Base-by-base conservation (phyloP, 2,329 filamentous ascomycete genomes). In the Plenodomus lindquistii region DNA sequence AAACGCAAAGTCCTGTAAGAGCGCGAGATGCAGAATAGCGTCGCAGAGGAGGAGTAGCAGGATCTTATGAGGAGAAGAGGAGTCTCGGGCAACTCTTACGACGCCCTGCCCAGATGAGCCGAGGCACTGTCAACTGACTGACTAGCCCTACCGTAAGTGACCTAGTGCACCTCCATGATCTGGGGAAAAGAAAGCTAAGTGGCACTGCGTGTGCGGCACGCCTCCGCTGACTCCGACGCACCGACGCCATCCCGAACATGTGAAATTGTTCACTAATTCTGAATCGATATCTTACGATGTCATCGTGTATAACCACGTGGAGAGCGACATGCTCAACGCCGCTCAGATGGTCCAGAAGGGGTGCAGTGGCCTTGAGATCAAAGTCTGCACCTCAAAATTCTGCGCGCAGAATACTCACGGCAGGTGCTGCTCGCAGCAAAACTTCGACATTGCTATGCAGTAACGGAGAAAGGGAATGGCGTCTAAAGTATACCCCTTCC, bases 31-130 rank as follows among this genome's bases (percentile, higher is more conserved):
- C 3, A 40, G 24, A 40, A 38, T 50, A 16, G 27, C 10, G 37
- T 37, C 34, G 15, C 40, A 44, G 44, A 37, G 22, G 49, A 52
- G 55, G 49, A 50, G 47, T 37, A 29, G 44, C 45, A 29, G 50
- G 37, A 42, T 48, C 52, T 64, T 62, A 63, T 57, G 57, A 39
- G 16, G 40, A 48, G 16, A 42, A 48, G 59, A 59, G 60, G 54
- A 60, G 57, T 55, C 37, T 51, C 44, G 42, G 47, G 55, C 52
- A 50, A 55, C 47, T 57, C 55, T 59, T 44, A 36, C 38, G 41
- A 34, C 53, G 51, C 54, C 52, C 49, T 42, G 53, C 55, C 50
- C 66, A 65, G 65, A 66, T 42, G 53, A 56, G 52, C 66, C 66
- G 65, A 66, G 66, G 66, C 58, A 61, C 15, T 8, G 15, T 4